Conservation (phyloP, 768 basidiomycete genomes). For the Mycena amicta region DNA sequence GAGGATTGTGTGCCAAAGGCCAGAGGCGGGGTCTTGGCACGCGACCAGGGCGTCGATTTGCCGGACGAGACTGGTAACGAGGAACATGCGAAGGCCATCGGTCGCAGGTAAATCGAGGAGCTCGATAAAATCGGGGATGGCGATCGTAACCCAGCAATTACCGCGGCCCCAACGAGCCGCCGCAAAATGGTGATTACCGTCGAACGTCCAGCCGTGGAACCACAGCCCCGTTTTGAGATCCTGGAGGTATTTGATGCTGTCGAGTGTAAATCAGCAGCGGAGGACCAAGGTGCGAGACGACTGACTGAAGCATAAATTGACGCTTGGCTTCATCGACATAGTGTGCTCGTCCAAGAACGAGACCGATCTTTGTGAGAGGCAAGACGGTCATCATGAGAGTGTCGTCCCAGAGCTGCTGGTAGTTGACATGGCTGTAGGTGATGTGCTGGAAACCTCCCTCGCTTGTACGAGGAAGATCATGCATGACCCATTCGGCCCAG, state of each 20-base stretch:
- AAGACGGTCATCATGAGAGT: constrained; percentile 61
- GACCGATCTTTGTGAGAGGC: constrained; percentile 57
- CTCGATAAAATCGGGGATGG: constrained; percentile 52
- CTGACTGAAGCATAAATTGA: constrained; percentile 52
- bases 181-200: constrained; percentile 48
- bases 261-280: too few relatives aligned
- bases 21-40: constrained; percentile 45
- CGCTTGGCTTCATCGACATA: constrained; percentile 60
- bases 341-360: constrained; percentile 49
- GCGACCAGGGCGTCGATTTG: constrained; percentile 53
- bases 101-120: constrained; percentile 40
- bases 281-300: too few relatives aligned
- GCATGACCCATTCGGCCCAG: constrained; percentile 57
- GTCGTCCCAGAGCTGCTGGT: constrained; percentile 59
- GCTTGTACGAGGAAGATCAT: constrained; percentile 48
- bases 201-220: constrained; percentile 54
- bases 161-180: constrained; percentile 56
- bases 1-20: constrained; percentile 58
- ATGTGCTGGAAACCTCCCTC: constrained; percentile 52
- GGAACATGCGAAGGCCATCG: constrained; percentile 46
- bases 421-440: constrained; percentile 43
- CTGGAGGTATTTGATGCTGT: constrained; percentile 48
- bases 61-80: constrained; percentile 41
- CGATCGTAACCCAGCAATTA: constrained; percentile 55
- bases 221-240: constrained; percentile 47